Evolutionary conservation across 768 basidiomycete genomes (phyloP).

Genomic region (Pholiota molesta): DNA sequence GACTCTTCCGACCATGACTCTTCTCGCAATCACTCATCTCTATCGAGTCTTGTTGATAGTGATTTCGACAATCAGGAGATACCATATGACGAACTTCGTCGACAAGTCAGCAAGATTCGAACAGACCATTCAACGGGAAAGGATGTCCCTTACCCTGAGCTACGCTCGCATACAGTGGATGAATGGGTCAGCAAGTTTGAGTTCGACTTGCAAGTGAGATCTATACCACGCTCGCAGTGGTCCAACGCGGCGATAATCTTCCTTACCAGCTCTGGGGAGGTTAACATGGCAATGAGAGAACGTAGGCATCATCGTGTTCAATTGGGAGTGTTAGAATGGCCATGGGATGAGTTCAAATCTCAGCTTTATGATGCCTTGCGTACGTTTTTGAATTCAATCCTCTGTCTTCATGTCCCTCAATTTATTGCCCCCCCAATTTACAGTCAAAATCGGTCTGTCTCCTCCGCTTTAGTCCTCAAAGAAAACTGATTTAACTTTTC

Average conservation of each 20-base stretch:
- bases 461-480: too few relatives aligned
- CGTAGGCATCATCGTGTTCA: not conserved
- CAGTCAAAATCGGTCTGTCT: not conserved
- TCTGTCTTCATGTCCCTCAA: not conserved
- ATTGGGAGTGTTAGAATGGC: conserved; percentile 2
- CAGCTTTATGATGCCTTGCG: conserved; percentile 7
- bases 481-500: too few relatives aligned
- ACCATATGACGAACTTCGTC: conserved; percentile 8
- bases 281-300: conserved; percentile 15
- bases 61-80: not conserved
- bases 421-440: not conserved
- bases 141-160: not conserved
- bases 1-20: not conserved
- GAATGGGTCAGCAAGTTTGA: conserved; percentile 15
- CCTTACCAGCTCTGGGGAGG: conserved; percentile 1
- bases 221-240: conserved; percentile 14
- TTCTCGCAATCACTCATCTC: not conserved
- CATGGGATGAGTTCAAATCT: conserved; percentile 15
- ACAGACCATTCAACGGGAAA: conserved; percentile 9
- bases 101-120: conserved; percentile 10
- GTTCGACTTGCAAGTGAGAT: not conserved
- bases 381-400: not conserved
- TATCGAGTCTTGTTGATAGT: not conserved
- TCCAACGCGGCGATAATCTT: conserved; percentile 17
- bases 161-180: not conserved